Evolutionary conservation across 108 stramenopile genomes (phyloP).

Genomic region (Schizochytrium sp.): DNA sequence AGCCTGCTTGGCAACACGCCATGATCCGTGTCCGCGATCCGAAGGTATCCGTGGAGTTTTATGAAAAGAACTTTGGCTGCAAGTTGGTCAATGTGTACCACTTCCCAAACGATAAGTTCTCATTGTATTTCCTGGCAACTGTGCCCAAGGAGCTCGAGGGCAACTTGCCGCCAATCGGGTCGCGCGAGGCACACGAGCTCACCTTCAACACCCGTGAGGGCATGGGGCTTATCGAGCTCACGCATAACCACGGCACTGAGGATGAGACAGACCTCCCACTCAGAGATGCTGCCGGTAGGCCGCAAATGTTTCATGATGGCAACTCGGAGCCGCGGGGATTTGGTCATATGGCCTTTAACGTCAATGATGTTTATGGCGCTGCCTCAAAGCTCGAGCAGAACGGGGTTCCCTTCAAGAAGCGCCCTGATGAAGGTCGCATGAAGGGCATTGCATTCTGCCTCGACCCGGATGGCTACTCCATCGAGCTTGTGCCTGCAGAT

Average conservation of each 20-base stretch:
- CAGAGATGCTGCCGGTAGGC: conserved; percentile 38
- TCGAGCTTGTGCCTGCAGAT: conserved; percentile 65
- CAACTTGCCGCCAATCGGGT: conserved; percentile 72
- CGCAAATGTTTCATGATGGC: conserved; percentile 84
- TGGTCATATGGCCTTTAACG: conserved; percentile 95
- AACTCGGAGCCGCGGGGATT: conserved; percentile 96
- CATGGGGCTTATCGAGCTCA: conserved; percentile 84
- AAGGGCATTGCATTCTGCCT: conserved; percentile 66
- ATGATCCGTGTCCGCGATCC: conserved; percentile 97
- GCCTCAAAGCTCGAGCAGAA: conserved; percentile 77
- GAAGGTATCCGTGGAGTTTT: conserved; percentile 86
- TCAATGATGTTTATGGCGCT: conserved; percentile 87
- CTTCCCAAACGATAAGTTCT: conserved; percentile 83
- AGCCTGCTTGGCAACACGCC: conserved; percentile 86
- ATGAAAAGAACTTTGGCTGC: conserved; percentile 81
- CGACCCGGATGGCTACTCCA: conserved; percentile 67
- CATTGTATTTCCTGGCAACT: conserved; percentile 90
- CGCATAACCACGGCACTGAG: conserved; percentile 94
- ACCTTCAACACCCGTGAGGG: conserved; percentile 47
- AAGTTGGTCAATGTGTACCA: conserved; percentile 82
- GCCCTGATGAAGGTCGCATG: conserved; percentile 85
- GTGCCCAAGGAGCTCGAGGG: conserved; percentile 72
- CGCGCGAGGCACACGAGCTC: conserved; percentile 40
- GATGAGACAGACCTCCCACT: conserved; percentile 75
- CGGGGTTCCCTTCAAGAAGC: conserved; percentile 92